phyloP scores from a whole-genome alignment of 805 yeast species.

The Deakozyma indianensis region DNA sequence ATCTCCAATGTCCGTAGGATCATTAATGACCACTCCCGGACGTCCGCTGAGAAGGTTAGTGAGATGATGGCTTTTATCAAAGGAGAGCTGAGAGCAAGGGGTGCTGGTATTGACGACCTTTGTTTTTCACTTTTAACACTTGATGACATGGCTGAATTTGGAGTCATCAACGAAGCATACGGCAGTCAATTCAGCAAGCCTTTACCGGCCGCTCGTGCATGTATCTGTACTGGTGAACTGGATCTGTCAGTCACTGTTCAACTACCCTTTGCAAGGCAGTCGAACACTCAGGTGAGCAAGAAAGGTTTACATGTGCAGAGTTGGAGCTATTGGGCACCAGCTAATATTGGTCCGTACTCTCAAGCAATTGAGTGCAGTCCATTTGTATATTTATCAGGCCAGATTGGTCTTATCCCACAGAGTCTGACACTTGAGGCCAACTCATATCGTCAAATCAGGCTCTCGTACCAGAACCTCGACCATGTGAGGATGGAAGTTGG shows the following conservation, averaged over 20 bases:
- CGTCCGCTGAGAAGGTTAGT: neutral
- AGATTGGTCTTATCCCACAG: slow-evolving; percentile 71
- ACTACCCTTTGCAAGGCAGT: slow-evolving; percentile 3
- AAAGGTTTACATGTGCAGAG: slow-evolving; percentile 84
- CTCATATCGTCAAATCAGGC: slow-evolving; percentile 24
- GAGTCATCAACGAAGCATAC: slow-evolving; percentile 47
- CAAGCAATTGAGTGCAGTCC: slow-evolving; percentile 51
- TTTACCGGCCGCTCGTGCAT: slow-evolving; percentile 79
- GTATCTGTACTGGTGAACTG: slow-evolving; percentile 35
- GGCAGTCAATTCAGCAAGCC: slow-evolving; percentile 37
- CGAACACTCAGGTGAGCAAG: slow-evolving; percentile 19
- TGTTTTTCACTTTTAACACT: slow-evolving; percentile 49
- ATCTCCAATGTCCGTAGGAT: neutral
- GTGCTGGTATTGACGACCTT: slow-evolving; percentile 25
- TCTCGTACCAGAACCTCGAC: slow-evolving; percentile 64
- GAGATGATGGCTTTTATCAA: neutral
- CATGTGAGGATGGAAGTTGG: slow-evolving; percentile 37
- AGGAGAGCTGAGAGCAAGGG: neutral
- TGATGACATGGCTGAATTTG: slow-evolving; percentile 50
- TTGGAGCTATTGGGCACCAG: slow-evolving; percentile 95
- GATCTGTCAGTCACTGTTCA: slow-evolving; percentile 10
- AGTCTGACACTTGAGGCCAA: slow-evolving; percentile 38
- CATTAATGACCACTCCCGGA: neutral
- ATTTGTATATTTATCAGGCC: slow-evolving; percentile 66
- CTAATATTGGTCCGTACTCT: slow-evolving; percentile 95